phyloP scores from a whole-genome alignment of 306 rosid species.

The Ammopiptanthus mongolicus region DNA sequence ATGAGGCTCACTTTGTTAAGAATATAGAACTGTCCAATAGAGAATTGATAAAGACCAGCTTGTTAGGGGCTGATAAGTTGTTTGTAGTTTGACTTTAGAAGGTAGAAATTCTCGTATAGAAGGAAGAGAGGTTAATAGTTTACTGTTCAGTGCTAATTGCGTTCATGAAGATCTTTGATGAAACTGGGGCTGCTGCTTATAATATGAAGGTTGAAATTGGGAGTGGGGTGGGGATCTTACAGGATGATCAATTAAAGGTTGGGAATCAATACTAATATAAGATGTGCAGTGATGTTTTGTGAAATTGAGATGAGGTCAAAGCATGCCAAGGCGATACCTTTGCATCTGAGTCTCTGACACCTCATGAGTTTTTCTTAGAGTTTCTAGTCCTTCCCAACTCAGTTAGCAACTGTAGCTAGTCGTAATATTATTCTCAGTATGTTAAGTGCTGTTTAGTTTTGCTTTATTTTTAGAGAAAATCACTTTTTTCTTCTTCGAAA shows the following conservation, averaged over 20 bases:
- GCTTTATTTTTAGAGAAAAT: not conserved
- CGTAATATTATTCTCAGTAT: constrained; percentile 4
- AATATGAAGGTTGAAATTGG: constrained; percentile 3
- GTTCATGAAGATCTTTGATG: not conserved
- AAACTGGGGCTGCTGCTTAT: constrained; percentile 3
- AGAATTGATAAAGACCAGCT: not conserved
- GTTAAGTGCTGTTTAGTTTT: not conserved
- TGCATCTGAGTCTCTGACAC: not conserved
- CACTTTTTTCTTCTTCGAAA: not conserved
- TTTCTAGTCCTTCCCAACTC: not conserved
- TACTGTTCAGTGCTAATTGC: not conserved
- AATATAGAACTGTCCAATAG: not conserved
- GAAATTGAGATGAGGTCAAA: constrained; percentile 9
- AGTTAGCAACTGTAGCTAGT: not conserved
- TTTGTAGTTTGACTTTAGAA: constrained; percentile 3
- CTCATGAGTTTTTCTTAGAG: not conserved
- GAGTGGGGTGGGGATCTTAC: constrained; percentile 14
- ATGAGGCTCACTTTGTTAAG: not conserved
- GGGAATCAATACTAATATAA: constrained; percentile 1
- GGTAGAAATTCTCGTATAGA: constrained; percentile 9
- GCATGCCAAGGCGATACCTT: not conserved
- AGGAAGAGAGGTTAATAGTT: not conserved
- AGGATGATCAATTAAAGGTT: not conserved
- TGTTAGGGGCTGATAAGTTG: not conserved
- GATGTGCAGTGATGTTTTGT: constrained; percentile 7